Conservation (phyloP, 768 basidiomycete genomes). For the Dictyophora rubrovolvata region DNA sequence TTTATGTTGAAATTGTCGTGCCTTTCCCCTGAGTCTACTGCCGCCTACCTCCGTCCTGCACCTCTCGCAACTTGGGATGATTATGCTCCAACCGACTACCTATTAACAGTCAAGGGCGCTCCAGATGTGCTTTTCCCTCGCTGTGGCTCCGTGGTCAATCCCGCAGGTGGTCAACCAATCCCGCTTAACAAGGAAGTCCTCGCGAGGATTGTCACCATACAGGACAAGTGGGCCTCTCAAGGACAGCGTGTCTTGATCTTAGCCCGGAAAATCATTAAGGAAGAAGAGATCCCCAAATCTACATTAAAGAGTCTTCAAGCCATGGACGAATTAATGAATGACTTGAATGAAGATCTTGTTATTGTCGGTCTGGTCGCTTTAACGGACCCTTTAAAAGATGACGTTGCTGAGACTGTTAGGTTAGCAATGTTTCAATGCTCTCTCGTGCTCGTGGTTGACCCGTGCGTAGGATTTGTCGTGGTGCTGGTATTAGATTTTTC, state of each 20-base stretch:
- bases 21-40: slow-evolving; percentile 6
- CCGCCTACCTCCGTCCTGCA: slow-evolving; percentile 10
- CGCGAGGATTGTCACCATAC: slow-evolving; percentile 24
- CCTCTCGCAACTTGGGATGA: slow-evolving; percentile 22
- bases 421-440: background rate
- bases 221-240: slow-evolving; percentile 39
- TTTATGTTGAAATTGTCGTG: slow-evolving; percentile 39
- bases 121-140: slow-evolving; percentile 39
- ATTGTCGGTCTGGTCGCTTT: slow-evolving; percentile 52
- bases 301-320: slow-evolving; percentile 23
- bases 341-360: slow-evolving; percentile 34
- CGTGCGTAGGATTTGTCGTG: slow-evolving; percentile 29
- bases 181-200: slow-evolving; percentile 23
- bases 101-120: slow-evolving; percentile 39
- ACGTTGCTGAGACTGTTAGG: slow-evolving; percentile 40
- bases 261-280: slow-evolving; percentile 33
- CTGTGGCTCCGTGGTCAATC: slow-evolving; percentile 29
- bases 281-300: slow-evolving; percentile 22
- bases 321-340: slow-evolving; percentile 34
- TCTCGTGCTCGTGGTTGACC: background rate
- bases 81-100: slow-evolving; percentile 16
- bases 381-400: slow-evolving; percentile 48
- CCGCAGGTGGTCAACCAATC: slow-evolving; percentile 25
- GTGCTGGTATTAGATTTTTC: slow-evolving; percentile 52
- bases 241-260: slow-evolving; percentile 58